These are phyloP conservation scores for Mitragyna speciosa DNA, from an alignment of 257 asterid genomes.

Conservation along the genomic window DNA sequence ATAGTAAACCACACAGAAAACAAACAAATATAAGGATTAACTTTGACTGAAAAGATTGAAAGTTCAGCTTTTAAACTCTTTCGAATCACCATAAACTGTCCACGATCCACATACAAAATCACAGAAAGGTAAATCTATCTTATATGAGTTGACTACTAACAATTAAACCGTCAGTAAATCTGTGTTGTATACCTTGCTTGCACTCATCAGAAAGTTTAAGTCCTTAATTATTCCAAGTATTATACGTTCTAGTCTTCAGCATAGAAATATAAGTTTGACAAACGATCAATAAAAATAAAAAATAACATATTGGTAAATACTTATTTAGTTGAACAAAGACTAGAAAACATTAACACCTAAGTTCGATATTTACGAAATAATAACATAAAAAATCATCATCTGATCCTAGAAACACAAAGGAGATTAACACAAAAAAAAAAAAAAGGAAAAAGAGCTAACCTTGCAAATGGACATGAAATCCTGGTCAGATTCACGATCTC, in stretches of 20 bases:
- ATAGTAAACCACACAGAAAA: too few relatives aligned
- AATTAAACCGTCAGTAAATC: not conserved
- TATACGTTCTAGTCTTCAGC: too few relatives aligned
- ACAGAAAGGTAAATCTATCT: too few relatives aligned
- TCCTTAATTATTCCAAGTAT: not conserved
- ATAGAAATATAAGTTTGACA: not conserved
- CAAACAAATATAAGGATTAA: not conserved
- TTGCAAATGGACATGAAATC: slow-evolving; percentile 97
- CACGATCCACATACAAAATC: not conserved
- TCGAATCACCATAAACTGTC: not conserved
- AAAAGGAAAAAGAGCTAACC: slow-evolving; percentile 36
- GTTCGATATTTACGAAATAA: too few relatives aligned
- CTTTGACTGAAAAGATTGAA: not conserved
- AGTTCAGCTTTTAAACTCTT: not conserved
- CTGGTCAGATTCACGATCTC: slow-evolving; percentile 88
- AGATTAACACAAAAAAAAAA: not conserved
- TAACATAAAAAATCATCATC: not conserved
- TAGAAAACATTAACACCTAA: not conserved
- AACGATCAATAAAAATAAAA: not conserved
- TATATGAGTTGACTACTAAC: not conserved
- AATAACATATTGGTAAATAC: too few relatives aligned
- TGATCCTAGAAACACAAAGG: not conserved
- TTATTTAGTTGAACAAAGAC: too few relatives aligned
- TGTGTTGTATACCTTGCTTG: not conserved
- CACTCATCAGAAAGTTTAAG: not conserved